Conservation (phyloP, 257 asterid species). For the Knoxia roxburghii region DNA sequence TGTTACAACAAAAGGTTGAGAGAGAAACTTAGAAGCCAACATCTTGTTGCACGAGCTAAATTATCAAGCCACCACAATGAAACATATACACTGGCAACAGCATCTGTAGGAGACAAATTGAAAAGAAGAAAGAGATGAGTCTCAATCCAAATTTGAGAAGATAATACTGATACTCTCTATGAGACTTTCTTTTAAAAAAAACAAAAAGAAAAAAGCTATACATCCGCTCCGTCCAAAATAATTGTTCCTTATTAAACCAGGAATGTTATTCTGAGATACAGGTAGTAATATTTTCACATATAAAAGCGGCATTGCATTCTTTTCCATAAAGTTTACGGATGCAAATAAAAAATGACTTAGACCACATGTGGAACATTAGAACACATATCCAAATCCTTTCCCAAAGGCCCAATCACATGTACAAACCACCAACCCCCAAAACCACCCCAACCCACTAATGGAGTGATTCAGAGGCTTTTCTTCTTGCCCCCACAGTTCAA, state of each 20-base stretch:
- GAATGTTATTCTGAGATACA: too few relatives aligned
- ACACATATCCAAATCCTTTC: not conserved
- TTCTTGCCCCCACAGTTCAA: not conserved
- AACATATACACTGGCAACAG: not conserved
- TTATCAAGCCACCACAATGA: not conserved
- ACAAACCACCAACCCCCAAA: not conserved
- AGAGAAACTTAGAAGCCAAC: constrained; percentile 47
- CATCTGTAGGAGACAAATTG: not conserved
- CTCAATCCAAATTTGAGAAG: not conserved
- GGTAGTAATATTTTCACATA: not conserved
- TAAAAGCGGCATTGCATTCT: not conserved
- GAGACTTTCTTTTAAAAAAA: too few relatives aligned
- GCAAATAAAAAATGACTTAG: not conserved
- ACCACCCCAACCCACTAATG: not conserved
- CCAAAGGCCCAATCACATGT: not conserved
- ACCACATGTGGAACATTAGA: not conserved
- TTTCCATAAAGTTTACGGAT: not conserved
- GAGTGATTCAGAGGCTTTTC: not conserved
- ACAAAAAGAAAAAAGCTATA: too few relatives aligned
- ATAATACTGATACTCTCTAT: not conserved
- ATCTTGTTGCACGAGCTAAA: constrained; percentile 5
- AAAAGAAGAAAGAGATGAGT: not conserved
- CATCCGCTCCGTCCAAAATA: too few relatives aligned
- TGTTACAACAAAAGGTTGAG: constrained; percentile 26
- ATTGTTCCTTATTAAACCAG: too few relatives aligned